Evolutionary conservation across 805 yeast genomes (phyloP), one percentile per base, ranked within the genome.

Genomic region (Kregervanrija delftensis): DNA sequence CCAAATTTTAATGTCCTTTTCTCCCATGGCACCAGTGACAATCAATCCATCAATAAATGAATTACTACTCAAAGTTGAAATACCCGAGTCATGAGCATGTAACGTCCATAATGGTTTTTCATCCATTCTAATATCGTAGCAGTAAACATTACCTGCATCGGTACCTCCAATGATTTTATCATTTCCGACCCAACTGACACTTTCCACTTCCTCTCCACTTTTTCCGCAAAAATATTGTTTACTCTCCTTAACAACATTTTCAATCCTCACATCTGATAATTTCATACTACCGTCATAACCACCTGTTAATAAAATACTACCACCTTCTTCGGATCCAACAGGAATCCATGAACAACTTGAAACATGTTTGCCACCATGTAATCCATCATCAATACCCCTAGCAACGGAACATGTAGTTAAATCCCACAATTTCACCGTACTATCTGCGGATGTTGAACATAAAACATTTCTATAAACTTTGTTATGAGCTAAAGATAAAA

Each of bases 41-140:
- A 93, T 64, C 72, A 86, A 67, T 14, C 91, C 93, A 22, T 82
- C 81, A 31, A 88, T 61, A 59, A 69, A 76, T 22, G 61, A 60
- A 66, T 87, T 90, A 33, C 82, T 74, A 53, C 83, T 83, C 53
- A 93, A 73, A 2, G 91, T 73, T 4, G 96, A 83, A 49, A 93
- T 83, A 49, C 96, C 97, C 2, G 95, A 77, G 66, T 93, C 98
- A 63, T 93, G 99, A 2, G 98, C 98, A 64, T 93, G 96, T 54
- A 93, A 72, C 2, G 96, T 87, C 99, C 99, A 93, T 31, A 91
- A 57, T 14, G 97, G 90, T 51, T 74, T 75, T 46, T 72, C 68
- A n/a, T 39, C 49, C 30, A 39, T 44, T 63, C 96, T 79, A 38
- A 87, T 83, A 64, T 91, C 99, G 57, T 84, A 91, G 49, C 91